phyloP scores from a whole-genome alignment of 768 basidiomycete genomes.

The Paxillus involutus region DNA sequence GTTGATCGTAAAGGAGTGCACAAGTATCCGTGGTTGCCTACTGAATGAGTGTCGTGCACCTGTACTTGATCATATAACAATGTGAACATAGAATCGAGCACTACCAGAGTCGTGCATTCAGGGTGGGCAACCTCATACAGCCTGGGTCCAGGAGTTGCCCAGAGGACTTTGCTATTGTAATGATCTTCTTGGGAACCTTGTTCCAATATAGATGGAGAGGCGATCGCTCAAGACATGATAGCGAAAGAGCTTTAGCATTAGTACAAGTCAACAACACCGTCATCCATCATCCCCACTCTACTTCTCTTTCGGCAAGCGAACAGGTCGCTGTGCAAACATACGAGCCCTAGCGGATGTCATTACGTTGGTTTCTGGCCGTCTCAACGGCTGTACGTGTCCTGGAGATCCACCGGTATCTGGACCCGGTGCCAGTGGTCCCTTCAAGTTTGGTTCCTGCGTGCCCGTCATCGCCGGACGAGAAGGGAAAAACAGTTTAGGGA shows the following conservation, averaged over 20 bases:
- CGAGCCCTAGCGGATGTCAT: neutral
- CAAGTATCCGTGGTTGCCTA: too few relatives aligned
- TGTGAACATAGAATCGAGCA: too few relatives aligned
- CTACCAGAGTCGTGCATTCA: too few relatives aligned
- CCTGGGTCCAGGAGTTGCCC: too few relatives aligned
- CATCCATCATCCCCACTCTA: neutral
- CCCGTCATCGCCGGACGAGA: neutral
- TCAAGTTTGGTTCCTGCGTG: neutral
- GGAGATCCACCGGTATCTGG: neutral
- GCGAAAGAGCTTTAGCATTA: neutral
- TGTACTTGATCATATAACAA: too few relatives aligned
- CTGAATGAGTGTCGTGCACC: too few relatives aligned
- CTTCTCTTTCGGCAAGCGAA: neutral
- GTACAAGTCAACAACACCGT: neutral
- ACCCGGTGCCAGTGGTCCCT: too few relatives aligned
- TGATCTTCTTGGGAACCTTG: neutral
- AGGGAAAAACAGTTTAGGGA: neutral
- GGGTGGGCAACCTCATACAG: too few relatives aligned
- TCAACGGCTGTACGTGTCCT: neutral
- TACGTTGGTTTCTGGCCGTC: neutral
- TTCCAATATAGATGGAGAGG: too few relatives aligned
- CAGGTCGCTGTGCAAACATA: neutral
- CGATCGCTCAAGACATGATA: neutral
- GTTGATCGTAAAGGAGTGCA: too few relatives aligned
- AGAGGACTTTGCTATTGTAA: neutral